These are phyloP conservation scores for Kodamaea lidongshanica DNA, from an alignment of 805 yeast genomes.

Conservation along the genomic window DNA sequence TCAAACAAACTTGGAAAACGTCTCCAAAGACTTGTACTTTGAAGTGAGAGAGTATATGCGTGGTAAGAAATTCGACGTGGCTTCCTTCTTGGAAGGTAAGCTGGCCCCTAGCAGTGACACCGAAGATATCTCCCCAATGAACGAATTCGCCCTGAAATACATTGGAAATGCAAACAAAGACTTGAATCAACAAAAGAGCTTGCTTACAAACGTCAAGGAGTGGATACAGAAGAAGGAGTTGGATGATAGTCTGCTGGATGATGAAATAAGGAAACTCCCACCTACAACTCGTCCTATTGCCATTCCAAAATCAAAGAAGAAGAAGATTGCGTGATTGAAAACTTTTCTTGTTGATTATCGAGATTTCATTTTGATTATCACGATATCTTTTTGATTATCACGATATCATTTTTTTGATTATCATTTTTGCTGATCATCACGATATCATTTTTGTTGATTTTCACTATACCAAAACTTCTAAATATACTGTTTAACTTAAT, in stretches of 20 bases:
- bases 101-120: constrained; percentile 18
- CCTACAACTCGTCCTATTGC: constrained; percentile 9
- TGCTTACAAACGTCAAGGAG: constrained; percentile 36
- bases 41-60: constrained; percentile 74
- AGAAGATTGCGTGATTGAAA: too few relatives aligned
- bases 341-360: too few relatives aligned
- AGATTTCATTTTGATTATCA: too few relatives aligned
- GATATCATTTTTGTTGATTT: too few relatives aligned
- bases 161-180: constrained; percentile 49
- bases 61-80: constrained; percentile 34
- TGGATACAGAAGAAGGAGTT: constrained; percentile 32
- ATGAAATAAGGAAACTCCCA: constrained; percentile 3
- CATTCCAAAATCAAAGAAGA: constrained; percentile 4
- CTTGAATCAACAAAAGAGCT: constrained; percentile 26
- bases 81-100: constrained; percentile 22
- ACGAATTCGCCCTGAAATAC: constrained; percentile 60
- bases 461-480: too few relatives aligned
- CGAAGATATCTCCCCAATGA: constrained; percentile 47
- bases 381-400: too few relatives aligned
- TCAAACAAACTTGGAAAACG: constrained; percentile 59
- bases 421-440: too few relatives aligned
- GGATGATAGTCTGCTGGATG: constrained; percentile 6
- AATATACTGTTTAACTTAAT: too few relatives aligned
- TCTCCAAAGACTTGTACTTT: constrained; percentile 75
- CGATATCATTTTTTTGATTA: too few relatives aligned